Percentiles rank a stretch among this genome's conserved stretches.
Conservation (phyloP, 1,284 basidiomycete species). For the Boletus austroedulis region DNA sequence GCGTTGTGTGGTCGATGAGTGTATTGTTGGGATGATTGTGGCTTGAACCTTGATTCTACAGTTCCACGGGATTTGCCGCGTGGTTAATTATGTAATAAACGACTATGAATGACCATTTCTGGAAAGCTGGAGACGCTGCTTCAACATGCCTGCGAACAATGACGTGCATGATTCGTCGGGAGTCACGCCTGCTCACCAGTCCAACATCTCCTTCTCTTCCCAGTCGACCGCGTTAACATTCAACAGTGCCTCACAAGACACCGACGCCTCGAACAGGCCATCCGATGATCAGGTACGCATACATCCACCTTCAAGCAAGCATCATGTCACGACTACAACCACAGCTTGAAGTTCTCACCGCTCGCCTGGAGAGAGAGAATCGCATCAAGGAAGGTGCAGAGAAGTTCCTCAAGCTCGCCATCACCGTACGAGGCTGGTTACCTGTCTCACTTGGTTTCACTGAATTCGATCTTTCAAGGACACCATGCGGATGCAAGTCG, state of each 20-base stretch:
- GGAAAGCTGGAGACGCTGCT: background rate
- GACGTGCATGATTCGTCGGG: constrained; percentile 30
- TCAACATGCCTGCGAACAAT: constrained; percentile 30
- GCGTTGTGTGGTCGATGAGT: constrained; percentile 12
- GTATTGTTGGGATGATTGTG: constrained; percentile 19
- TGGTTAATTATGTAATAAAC: constrained; percentile 5
- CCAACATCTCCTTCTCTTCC: constrained; percentile 33
- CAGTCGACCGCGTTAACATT: constrained; percentile 32
- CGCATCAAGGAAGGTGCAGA: constrained; percentile 85
- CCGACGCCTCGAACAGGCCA: constrained; percentile 21
- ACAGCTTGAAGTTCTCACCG: constrained; percentile 65
- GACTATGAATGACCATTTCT: background rate
- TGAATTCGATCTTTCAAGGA: constrained; percentile 43
- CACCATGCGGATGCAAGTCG: constrained; percentile 65
- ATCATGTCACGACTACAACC: constrained; percentile 4
- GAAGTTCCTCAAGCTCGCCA: constrained; percentile 68
- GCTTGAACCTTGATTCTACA: constrained; percentile 37
- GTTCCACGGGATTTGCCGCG: constrained; percentile 32
- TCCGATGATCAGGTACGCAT: constrained; percentile 35
- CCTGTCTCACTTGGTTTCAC: background rate
- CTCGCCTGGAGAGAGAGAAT: constrained; percentile 66
- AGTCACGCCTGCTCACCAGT: constrained; percentile 18
- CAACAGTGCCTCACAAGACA: constrained; percentile 23
- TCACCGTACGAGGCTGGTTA: constrained; percentile 47
- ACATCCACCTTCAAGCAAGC: background rate